phyloP scores from a whole-genome alignment of 345 rosid species.

The Balakata baccata region DNA sequence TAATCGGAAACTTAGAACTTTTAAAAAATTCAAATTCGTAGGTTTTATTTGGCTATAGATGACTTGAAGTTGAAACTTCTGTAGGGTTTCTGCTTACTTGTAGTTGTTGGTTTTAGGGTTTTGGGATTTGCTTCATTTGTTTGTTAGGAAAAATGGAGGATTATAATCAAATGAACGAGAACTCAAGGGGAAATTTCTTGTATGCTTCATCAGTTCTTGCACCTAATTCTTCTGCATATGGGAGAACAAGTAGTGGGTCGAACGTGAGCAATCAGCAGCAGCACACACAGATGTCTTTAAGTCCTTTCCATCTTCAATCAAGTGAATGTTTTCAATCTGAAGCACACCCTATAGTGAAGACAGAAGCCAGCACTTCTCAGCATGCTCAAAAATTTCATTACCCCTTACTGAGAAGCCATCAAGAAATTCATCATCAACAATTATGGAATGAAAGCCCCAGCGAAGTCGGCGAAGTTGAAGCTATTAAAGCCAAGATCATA shows the following conservation, averaged over 20 bases:
- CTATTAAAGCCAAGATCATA: constrained; percentile 87
- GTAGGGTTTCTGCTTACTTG: constrained; percentile 33
- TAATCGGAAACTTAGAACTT: constrained; percentile 26
- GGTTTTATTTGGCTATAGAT: constrained; percentile 6
- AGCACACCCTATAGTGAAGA: constrained; percentile 57
- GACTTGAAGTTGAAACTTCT: constrained; percentile 23
- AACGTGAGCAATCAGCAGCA: constrained; percentile 23
- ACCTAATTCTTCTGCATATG: constrained; percentile 49
- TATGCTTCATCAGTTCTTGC: constrained; percentile 51
- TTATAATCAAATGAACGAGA: constrained; percentile 58
- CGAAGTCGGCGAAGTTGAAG: constrained; percentile 57
- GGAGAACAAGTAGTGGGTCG: constrained; percentile 40
- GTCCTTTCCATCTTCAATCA: constrained; percentile 48
- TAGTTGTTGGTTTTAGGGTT: constrained; percentile 39
- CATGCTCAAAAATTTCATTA: constrained; percentile 49
- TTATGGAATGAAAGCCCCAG: constrained; percentile 41
- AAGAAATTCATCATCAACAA: constrained; percentile 31
- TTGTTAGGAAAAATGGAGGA: constrained; percentile 51
- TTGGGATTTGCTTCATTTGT: constrained; percentile 12
- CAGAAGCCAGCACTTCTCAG: constrained; percentile 60
- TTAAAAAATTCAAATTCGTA: background rate
- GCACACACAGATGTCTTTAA: constrained; percentile 26
- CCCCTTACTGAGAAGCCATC: constrained; percentile 54
- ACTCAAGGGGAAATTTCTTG: constrained; percentile 67
- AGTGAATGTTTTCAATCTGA: constrained; percentile 53